phyloP scores from a whole-genome alignment of 2,329 filamentous ascomycete species.

The Aspergillus sergii region DNA sequence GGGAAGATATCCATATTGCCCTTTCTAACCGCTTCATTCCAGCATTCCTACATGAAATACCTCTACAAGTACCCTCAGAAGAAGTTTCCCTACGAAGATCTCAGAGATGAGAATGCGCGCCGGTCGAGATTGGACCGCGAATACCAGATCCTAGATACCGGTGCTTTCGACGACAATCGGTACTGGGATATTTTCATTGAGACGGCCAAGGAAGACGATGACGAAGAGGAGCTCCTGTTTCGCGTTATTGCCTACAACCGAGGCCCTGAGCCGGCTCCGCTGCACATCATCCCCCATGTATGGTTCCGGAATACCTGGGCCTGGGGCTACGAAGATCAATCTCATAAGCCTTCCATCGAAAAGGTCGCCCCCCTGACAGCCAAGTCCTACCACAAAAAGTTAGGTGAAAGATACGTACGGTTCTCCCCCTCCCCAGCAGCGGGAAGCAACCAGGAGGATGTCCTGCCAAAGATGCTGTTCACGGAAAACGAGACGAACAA shows the following conservation, averaged over 20 bases:
- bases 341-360: constrained; percentile 78
- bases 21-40: not conserved
- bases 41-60: constrained; percentile 99
- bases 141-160: constrained; percentile 90
- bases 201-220: constrained; percentile 89
- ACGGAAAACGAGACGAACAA: constrained; percentile 96
- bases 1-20: not conserved
- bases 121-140: constrained; percentile 77
- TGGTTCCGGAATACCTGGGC: constrained; percentile 99
- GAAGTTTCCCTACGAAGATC: constrained; percentile 87
- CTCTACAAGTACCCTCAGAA: constrained; percentile 96
- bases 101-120: constrained; percentile 80
- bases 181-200: constrained; percentile 99
- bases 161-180: constrained; percentile 80
- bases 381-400: constrained; percentile 74
- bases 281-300: constrained; percentile 92
- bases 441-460: constrained; percentile 75
- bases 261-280: constrained; percentile 82
- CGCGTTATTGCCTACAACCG: constrained; percentile 96
- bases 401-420: constrained; percentile 82
- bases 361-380: constrained; percentile 67
- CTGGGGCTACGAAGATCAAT: constrained; percentile 78
- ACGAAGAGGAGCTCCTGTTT: constrained; percentile 89
- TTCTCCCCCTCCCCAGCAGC: constrained; percentile 88
- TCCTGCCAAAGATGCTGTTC: constrained; percentile 83